Conservation (phyloP, 345 rosid species). For the Anastatica hierochuntica region DNA sequence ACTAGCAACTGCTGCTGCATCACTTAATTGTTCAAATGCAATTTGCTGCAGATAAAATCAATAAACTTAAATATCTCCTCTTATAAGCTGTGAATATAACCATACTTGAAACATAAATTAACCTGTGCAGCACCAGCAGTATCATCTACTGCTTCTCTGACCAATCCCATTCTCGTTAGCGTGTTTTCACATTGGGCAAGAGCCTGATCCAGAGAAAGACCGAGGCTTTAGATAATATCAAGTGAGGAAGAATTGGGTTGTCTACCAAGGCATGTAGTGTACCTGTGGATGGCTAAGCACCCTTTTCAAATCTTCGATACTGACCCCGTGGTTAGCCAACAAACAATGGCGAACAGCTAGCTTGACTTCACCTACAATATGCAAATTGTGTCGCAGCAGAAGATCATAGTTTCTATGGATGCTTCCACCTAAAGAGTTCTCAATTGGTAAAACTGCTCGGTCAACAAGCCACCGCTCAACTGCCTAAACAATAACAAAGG, state of each 20-base stretch:
- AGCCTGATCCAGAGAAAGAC: conserved; percentile 45
- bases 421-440: conserved; percentile 97
- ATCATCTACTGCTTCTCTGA: conserved; percentile 87
- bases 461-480: conserved; percentile 91
- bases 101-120: neutral
- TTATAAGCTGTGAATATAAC: neutral
- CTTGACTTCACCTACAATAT: conserved; percentile 95
- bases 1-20: conserved; percentile 92
- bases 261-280: conserved; percentile 4
- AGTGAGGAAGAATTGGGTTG: neutral
- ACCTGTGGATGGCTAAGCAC: conserved; percentile 99
- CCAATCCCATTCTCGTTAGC: conserved; percentile 66
- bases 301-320: conserved; percentile 64
- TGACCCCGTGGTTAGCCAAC: conserved; percentile 79
- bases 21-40: conserved; percentile 52
- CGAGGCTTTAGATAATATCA: neutral
- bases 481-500: conserved; percentile 35
- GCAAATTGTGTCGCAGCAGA: conserved; percentile 79
- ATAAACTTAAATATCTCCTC: conserved; percentile 7
- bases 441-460: conserved; percentile 90
- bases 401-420: conserved; percentile 96
- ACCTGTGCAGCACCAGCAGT: conserved; percentile 99
- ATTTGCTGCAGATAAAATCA: conserved; percentile 38
- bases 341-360: conserved; percentile 87
- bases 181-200: conserved; percentile 95